Percentiles rank a stretch among this genome's conserved stretches.
phyloP scores from a whole-genome alignment of 306 rosid genomes.

The Corylus avellana region DNA sequence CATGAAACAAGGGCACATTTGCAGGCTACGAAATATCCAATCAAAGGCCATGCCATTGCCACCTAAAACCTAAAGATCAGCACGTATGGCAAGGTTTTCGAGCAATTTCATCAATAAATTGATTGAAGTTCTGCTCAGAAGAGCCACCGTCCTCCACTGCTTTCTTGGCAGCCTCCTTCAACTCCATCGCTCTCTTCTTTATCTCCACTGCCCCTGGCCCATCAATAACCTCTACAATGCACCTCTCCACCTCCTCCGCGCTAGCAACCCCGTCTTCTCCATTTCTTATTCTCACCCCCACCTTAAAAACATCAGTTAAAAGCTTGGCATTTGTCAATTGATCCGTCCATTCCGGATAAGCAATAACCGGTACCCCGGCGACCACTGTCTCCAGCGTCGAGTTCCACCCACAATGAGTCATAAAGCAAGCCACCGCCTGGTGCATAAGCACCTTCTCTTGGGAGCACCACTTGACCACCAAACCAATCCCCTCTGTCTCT shows the following conservation, averaged over 20 bases:
- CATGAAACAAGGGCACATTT: too few relatives aligned
- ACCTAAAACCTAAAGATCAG: too few relatives aligned
- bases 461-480: constrained; percentile 56
- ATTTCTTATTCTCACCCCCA: constrained; percentile 40
- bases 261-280: constrained; percentile 35
- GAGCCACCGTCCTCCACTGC: constrained; percentile 49
- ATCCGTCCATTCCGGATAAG: constrained; percentile 57
- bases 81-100: neutral
- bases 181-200: constrained; percentile 39
- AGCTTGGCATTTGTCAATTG: constrained; percentile 61
- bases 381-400: constrained; percentile 51
- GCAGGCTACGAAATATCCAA: too few relatives aligned
- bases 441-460: constrained; percentile 66
- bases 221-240: constrained; percentile 45
- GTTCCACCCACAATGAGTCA: constrained; percentile 76
- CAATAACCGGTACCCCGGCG: constrained; percentile 53
- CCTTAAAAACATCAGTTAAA: constrained; percentile 32
- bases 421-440: constrained; percentile 51
- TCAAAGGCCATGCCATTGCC: too few relatives aligned
- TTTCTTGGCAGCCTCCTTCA: constrained; percentile 33
- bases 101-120: constrained; percentile 34
- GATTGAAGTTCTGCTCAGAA: constrained; percentile 39
- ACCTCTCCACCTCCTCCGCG: constrained; percentile 47
- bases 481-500: constrained; percentile 38
- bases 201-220: constrained; percentile 39